These are phyloP conservation scores for Mycena capillaripes DNA, from an alignment of 768 basidiomycete species.

Conservation along the genomic window DNA sequence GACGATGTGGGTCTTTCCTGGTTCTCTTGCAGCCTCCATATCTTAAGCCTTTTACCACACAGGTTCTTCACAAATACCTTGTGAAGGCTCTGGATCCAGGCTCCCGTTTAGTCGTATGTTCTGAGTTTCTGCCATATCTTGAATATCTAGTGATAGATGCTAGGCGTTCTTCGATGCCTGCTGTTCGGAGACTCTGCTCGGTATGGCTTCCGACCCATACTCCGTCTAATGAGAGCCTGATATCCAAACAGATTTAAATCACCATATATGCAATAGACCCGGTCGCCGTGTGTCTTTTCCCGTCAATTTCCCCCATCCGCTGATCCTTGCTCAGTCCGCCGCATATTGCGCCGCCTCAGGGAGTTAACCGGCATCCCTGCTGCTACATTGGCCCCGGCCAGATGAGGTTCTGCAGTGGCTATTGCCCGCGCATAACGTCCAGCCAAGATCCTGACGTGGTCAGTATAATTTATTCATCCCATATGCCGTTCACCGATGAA, in stretches of 20 bases:
- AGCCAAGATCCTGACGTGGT: not conserved
- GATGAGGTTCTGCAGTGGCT: slow-evolving; percentile 4
- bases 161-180: slow-evolving; percentile 8
- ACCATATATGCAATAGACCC: slow-evolving; percentile 9
- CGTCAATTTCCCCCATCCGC: not conserved
- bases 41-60: not conserved
- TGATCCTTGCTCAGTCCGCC: not conserved
- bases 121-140: not conserved
- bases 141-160: not conserved
- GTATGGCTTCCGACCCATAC: not conserved
- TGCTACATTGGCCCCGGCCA: not conserved
- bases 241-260: not conserved
- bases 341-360: not conserved
- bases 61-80: slow-evolving; percentile 10
- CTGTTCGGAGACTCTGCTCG: slow-evolving; percentile 11
- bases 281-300: not conserved
- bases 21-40: not conserved
- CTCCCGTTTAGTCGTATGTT: not conserved
- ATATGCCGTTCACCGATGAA: not conserved
- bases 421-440: not conserved
- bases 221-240: no score
- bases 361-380: not conserved
- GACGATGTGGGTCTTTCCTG: not conserved
- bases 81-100: slow-evolving; percentile 5
- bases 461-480: not conserved